A percentile compares a stretch with the other conserved stretches of the same genome.
Conservation (phyloP, 2,329 filamentous ascomycete genomes). For the Cadophora luteo-olivacea region DNA sequence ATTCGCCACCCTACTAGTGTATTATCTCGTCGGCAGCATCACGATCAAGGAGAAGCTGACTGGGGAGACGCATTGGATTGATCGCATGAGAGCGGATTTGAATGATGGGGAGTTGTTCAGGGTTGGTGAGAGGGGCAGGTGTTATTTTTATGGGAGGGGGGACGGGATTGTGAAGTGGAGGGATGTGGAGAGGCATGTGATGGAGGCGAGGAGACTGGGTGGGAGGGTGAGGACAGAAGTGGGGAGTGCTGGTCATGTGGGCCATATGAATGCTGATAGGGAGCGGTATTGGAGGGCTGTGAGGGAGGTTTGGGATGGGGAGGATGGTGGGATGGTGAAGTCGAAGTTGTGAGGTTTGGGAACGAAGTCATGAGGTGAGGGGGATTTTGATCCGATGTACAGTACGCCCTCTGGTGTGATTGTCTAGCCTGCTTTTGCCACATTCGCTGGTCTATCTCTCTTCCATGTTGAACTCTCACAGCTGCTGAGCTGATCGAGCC, state of each 20-base stretch:
- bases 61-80: neutral
- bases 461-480: no score
- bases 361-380: no score
- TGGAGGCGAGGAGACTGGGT: no score
- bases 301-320: neutral
- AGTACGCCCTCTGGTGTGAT: no score
- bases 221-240: no score
- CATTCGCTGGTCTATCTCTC: no score
- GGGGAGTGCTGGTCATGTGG: no score
- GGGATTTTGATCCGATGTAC: no score
- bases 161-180: no score
- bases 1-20: neutral
- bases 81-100: neutral
- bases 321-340: neutral
- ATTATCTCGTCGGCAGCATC: neutral
- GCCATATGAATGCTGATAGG: neutral
- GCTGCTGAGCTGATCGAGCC: no score
- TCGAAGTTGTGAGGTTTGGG: neutral
- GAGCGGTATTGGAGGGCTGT: neutral
- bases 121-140: neutral
- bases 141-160: neutral
- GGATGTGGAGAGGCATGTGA: no score
- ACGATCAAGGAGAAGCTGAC: neutral
- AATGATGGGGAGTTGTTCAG: neutral
- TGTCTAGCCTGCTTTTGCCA: no score